Evolutionary conservation across 2,329 filamentous ascomycete species (phyloP).

Genomic region (Scolecobasidium constrictum): DNA sequence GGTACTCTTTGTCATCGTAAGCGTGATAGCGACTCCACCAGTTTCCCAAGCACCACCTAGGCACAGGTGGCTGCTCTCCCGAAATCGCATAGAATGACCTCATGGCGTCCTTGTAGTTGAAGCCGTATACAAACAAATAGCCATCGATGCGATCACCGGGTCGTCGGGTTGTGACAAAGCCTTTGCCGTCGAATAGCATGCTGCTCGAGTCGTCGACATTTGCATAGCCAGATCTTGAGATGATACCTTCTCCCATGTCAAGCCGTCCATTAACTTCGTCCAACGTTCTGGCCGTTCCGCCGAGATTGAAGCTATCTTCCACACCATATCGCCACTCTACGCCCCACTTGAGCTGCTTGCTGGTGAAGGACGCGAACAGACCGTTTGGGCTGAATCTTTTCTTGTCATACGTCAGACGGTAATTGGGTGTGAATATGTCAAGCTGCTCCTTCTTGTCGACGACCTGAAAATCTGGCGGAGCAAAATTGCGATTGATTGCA

Average conservation of each 20-base stretch:
- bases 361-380: conserved; percentile 19
- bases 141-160: conserved; percentile 42
- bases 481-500: conserved; percentile 43
- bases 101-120: conserved; percentile 44
- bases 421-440: conserved; percentile 44
- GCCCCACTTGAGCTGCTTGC: conserved; percentile 9
- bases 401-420: conserved; percentile 50
- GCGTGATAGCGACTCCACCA: conserved; percentile 57
- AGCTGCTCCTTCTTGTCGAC: conserved; percentile 36
- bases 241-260: conserved; percentile 39
- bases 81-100: conserved; percentile 45
- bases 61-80: conserved; percentile 44
- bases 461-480: conserved; percentile 37
- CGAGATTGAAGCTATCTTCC: conserved; percentile 29
- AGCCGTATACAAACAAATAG: conserved; percentile 50
- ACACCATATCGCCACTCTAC: conserved; percentile 43
- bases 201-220: conserved; percentile 43
- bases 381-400: conserved; percentile 41
- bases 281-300: conserved; percentile 42
- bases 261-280: conserved; percentile 42
- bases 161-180: conserved; percentile 39
- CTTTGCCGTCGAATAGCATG: conserved; percentile 45
- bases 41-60: conserved; percentile 49
- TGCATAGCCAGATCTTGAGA: conserved; percentile 41
- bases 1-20: conserved; percentile 45